phyloP scores from a whole-genome alignment of 1,284 basidiomycete species.

The Heliocybe sulcata region DNA sequence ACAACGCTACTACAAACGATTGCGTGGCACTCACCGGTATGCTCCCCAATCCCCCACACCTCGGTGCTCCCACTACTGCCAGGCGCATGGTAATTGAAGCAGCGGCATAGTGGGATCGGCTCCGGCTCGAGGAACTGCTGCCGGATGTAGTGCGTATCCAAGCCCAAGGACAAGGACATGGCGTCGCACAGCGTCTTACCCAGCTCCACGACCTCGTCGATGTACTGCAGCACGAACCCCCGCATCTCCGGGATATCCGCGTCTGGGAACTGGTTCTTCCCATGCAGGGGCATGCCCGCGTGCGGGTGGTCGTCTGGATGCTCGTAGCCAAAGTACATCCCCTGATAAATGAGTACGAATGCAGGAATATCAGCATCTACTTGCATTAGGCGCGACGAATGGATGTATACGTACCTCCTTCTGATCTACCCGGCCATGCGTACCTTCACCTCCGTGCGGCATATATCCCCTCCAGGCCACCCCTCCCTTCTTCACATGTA shows the following conservation, averaged over 20 bases:
- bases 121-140: constrained; percentile 7
- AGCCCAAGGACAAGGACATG: constrained; percentile 6
- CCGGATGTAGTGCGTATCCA: constrained; percentile 7
- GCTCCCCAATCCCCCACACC: constrained; percentile 9
- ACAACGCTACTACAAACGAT: too few relatives aligned
- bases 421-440: constrained; percentile 8
- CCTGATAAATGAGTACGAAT: too few relatives aligned
- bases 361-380: too few relatives aligned
- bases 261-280: constrained; percentile 10
- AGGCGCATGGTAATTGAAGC: background rate
- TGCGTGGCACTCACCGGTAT: too few relatives aligned
- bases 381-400: too few relatives aligned
- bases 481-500: constrained; percentile 12
- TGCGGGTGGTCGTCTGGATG: constrained; percentile 6
- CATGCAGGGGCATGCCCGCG: constrained; percentile 11
- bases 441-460: constrained; percentile 12
- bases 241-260: constrained; percentile 10
- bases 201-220: constrained; percentile 5
- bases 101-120: constrained; percentile 2
- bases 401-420: constrained; percentile 5
- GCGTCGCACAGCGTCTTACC: constrained; percentile 6
- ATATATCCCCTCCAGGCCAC: constrained; percentile 14
- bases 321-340: constrained; percentile 7
- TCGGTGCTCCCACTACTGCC: background rate
- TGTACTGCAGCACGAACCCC: constrained; percentile 1